phyloP scores from a whole-genome alignment of 805 yeast species.

The Yarrowia divulgata region DNA sequence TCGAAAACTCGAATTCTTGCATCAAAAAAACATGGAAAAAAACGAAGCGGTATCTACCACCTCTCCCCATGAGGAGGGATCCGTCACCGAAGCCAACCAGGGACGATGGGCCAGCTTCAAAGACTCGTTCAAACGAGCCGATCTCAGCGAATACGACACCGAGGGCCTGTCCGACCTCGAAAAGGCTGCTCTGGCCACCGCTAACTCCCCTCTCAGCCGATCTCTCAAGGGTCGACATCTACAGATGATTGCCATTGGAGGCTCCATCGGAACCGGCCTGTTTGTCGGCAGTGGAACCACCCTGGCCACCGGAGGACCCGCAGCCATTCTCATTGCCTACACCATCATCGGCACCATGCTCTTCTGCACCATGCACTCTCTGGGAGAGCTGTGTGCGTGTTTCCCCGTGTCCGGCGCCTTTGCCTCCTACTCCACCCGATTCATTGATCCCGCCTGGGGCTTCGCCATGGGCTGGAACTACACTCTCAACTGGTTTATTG shows the following conservation, averaged over 20 bases:
- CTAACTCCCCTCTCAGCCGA: slow-evolving; percentile 58
- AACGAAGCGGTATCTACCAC: slow-evolving; percentile 11
- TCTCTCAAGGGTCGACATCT: slow-evolving; percentile 63
- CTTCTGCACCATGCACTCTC: slow-evolving; percentile 66
- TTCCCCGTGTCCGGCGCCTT: slow-evolving; percentile 71
- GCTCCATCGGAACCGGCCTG: slow-evolving; percentile 78
- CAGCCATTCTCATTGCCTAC: slow-evolving; percentile 63
- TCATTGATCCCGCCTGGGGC: slow-evolving; percentile 72
- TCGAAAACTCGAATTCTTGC: background rate
- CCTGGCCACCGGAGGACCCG: slow-evolving; percentile 66
- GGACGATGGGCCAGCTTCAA: slow-evolving; percentile 36
- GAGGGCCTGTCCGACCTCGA: slow-evolving; percentile 53
- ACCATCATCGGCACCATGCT: slow-evolving; percentile 68
- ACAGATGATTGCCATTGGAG: slow-evolving; percentile 77
- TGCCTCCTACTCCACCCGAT: slow-evolving; percentile 65
- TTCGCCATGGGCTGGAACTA: slow-evolving; percentile 79
- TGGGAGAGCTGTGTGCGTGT: slow-evolving; percentile 74
- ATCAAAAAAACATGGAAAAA: slow-evolving; percentile 18
- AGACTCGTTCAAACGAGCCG: slow-evolving; percentile 50
- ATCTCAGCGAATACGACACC: slow-evolving; percentile 52
- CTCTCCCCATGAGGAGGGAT: slow-evolving; percentile 25
- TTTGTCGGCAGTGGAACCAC: slow-evolving; percentile 73
- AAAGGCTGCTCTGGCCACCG: slow-evolving; percentile 55
- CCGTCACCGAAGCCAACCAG: slow-evolving; percentile 20
- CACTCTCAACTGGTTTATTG: slow-evolving; percentile 67